Evolutionary conservation across 2,329 filamentous ascomycete genomes (phyloP), one percentile per base, ranked within the genome.

Genomic region (Talaromyces sp.): DNA sequence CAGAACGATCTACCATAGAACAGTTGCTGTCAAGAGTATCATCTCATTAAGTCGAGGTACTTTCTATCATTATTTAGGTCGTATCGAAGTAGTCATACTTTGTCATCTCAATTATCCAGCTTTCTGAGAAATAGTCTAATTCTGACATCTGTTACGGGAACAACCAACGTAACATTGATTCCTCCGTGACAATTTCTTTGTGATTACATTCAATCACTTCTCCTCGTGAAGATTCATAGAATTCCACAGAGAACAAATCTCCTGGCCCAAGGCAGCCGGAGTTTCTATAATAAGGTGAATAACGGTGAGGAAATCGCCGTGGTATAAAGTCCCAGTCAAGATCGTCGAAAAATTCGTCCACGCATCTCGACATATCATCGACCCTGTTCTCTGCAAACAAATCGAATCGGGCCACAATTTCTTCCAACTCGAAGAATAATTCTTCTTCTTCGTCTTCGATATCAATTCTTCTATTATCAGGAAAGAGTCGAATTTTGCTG

Each of bases 391-490:
- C 60, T 33, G 33, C 54, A 19, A 54, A 54, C 4, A 62, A 13
- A 43, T 62, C 60, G 14, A 62, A 62, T 7, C 31, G 60, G 43
- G 60, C 47, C 3, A 31, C 37, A 19, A 56, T 9, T 33, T 62
- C 60, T 54, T 56, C 31, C 11, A 54, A 47, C 33, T 62, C 7
- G 2, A 43, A 62, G 3, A 54, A 62, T 2, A 62, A 47, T 1
- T 39, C 60, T 31, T 62, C 47, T 54, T 62, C 60, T 54, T 62
- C 60, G 16, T 37, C 4, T 43, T 62, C 60, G 2, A 62, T 56
- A 3, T 56, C 47, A 13, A 62, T 43, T 22, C 60, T 62, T 4
- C 9, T 43, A 7, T 62, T 54, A 24, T 62, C 60, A 9, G 60
- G 45, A 39, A 62, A 62, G 10, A 27, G 11, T 31, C 4, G 27